Conservation (phyloP, 768 basidiomycete genomes). For the Boletus insuetus region DNA sequence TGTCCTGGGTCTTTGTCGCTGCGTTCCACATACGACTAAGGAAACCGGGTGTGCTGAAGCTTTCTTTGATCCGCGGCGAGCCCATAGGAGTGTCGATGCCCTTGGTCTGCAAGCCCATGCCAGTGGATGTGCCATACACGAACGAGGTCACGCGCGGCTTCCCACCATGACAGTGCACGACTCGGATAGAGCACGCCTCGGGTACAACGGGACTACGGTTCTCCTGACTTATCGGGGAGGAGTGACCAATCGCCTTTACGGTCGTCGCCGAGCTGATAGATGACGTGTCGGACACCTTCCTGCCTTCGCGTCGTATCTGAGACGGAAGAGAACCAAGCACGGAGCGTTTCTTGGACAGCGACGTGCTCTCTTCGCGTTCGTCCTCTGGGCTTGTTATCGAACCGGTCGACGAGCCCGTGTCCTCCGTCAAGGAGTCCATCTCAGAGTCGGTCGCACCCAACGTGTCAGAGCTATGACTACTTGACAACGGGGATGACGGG, state of each 20-base stretch:
- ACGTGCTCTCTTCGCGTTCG: constrained; percentile 31
- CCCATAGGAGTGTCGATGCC: constrained; percentile 10
- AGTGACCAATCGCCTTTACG: constrained; percentile 28
- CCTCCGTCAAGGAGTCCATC: constrained; percentile 61
- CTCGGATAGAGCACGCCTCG: constrained; percentile 22
- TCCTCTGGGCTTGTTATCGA: constrained; percentile 51
- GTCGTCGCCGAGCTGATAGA: constrained; percentile 37
- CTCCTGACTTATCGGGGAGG: constrained; percentile 19
- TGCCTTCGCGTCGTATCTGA: constrained; percentile 41
- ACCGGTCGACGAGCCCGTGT: constrained; percentile 54
- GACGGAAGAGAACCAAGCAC: constrained; percentile 46
- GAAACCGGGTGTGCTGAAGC: constrained; percentile 48
- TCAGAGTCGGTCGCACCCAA: constrained; percentile 52
- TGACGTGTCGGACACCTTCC: constrained; percentile 34
- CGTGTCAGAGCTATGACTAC: constrained; percentile 44
- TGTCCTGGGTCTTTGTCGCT: constrained; percentile 43
- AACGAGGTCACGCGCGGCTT: constrained; percentile 29
- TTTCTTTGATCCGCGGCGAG: constrained; percentile 31
- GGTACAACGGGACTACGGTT: constrained; percentile 15
- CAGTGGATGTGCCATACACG: constrained; percentile 23
- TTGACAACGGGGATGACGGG: constrained; percentile 33
- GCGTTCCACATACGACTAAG: constrained; percentile 76
- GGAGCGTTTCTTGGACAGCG: constrained; percentile 36
- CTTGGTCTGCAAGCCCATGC: constrained; percentile 9
- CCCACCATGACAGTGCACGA: constrained; percentile 27